phyloP scores from a whole-genome alignment of 176 grass and related monocot genomes.

The Dendrocalamus sinicus region DNA sequence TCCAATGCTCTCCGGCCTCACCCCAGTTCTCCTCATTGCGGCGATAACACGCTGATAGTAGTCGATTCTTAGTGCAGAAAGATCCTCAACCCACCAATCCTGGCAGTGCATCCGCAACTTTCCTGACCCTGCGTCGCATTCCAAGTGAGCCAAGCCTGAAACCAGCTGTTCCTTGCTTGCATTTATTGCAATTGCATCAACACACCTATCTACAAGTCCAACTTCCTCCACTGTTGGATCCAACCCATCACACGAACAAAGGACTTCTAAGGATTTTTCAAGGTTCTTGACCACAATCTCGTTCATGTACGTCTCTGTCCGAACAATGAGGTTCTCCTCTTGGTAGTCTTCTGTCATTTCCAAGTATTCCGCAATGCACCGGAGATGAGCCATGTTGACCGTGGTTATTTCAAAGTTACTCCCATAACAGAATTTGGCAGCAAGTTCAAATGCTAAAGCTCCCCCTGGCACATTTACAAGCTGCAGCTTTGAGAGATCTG shows the following conservation, averaged over 20 bases:
- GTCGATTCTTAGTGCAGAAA: conserved; percentile 71
- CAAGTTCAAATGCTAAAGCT: conserved; percentile 70
- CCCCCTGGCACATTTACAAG: conserved; percentile 78
- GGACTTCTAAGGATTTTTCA: conserved; percentile 61
- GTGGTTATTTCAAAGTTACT: conserved; percentile 72
- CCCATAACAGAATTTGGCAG: conserved; percentile 82
- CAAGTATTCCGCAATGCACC: conserved; percentile 74
- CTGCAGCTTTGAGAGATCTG: conserved; percentile 58
- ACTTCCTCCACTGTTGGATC: conserved; percentile 65
- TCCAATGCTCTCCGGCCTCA: conserved; percentile 72
- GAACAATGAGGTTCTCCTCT: conserved; percentile 66
- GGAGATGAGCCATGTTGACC: conserved; percentile 66
- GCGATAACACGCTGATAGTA: conserved; percentile 69
- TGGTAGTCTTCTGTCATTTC: conserved; percentile 89
- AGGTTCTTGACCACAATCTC: conserved; percentile 69
- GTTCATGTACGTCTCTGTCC: conserved; percentile 65
- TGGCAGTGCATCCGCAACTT: conserved; percentile 50
- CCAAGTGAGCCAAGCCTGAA: conserved; percentile 54
- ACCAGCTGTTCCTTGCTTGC: conserved; percentile 67
- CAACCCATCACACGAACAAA: conserved; percentile 67
- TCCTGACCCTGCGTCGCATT: conserved; percentile 53
- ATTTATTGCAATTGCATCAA: conserved; percentile 73
- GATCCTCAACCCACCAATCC: conserved; percentile 93
- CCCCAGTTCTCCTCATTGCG: conserved; percentile 73
- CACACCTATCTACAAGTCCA: conserved; percentile 63